Base-by-base conservation (phyloP, 2,329 filamentous ascomycete species). In the Aspergillus persii region DNA sequence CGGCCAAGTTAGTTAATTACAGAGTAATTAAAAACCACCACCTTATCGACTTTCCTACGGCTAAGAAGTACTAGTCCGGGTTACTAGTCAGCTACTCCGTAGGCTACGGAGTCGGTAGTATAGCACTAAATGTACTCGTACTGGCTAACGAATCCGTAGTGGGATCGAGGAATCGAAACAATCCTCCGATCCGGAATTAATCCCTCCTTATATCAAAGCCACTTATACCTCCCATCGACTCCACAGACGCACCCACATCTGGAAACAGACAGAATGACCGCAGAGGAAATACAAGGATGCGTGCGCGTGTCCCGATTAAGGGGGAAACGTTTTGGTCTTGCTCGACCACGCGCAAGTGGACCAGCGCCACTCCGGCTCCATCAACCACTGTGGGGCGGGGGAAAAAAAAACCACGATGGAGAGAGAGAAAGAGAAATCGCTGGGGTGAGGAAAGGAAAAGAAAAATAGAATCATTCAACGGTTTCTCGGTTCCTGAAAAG, bases 281-380 rank as follows among this genome's bases (percentile, higher is more conserved):
- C 36, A 41, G 36, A 41, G 36, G 15, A 41, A 41, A 12, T 12
- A 41, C 36, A n/a, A 41, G 36, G 36, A n/a, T 41, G 15, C 15
- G 33, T 41, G 15, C 15, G 33, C 9, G 15, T 36, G 11, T 36
- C 2, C 33, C 33, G 36, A 41, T 41, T n/a, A 41, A 11, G 9
- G 33, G 33, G 36, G 36, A 41, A 41, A 18, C 36, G 36, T n/a
- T 23, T 23, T n/a, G 36, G 44, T 26, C 23, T 47, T 23, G 44
- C 44, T 47, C 39, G n/a, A 47, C 27, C 39, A 47, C 41, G 44
- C 15, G 41, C 53, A 18, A 47, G 39, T 54, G 41, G 53, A 47
- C 53, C 53, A 33, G 53, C 53, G 53, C 29, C 41, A 54, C 53
- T 46, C 36, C 36, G 51, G 51, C 39, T 53, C 51, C 51, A 41